Conservation (phyloP, 768 basidiomycete species). For the Clavaria fumosa region DNA sequence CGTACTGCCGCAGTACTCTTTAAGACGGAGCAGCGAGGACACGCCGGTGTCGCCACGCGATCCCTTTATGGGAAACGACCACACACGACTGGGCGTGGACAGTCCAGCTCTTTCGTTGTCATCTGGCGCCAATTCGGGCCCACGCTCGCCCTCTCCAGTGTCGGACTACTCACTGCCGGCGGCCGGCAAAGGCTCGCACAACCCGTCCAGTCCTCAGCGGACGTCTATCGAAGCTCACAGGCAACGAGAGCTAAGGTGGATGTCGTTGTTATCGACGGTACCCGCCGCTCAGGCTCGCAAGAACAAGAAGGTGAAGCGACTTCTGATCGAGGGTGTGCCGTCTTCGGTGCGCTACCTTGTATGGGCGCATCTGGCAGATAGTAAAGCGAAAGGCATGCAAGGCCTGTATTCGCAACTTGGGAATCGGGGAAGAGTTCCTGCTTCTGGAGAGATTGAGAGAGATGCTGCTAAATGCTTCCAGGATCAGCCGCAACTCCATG, state of each 20-base stretch:
- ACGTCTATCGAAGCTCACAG: constrained; percentile 49
- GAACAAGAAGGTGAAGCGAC: constrained; percentile 63
- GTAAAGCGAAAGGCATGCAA: constrained; percentile 51
- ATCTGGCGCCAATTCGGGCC: constrained; percentile 17
- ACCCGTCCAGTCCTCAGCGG: too few relatives aligned
- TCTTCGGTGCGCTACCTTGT: constrained; percentile 73
- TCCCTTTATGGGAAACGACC: constrained; percentile 13
- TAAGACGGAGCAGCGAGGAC: constrained; percentile 39
- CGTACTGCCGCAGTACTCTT: constrained; percentile 26
- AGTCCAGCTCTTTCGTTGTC: constrained; percentile 29
- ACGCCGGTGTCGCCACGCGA: constrained; percentile 27
- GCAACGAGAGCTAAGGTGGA: constrained; percentile 65
- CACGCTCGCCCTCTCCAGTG: constrained; percentile 15
- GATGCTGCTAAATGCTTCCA: constrained; percentile 41
- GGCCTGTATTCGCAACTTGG: constrained; percentile 52
- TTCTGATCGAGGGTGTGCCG: constrained; percentile 67
- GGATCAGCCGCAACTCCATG: constrained; percentile 43
- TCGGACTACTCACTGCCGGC: constrained; percentile 8
- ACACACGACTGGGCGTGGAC: constrained; percentile 20
- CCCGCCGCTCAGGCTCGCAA: constrained; percentile 52
- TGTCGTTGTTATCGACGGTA: constrained; percentile 40
- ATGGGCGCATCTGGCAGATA: constrained; percentile 70
- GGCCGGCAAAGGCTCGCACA: constrained; percentile 9
- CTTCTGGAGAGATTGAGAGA: constrained; percentile 37
- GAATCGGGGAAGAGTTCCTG: constrained; percentile 36